These are phyloP conservation scores for Boletales sp. DNA, from an alignment of 768 basidiomycete genomes.

Conservation along the genomic window DNA sequence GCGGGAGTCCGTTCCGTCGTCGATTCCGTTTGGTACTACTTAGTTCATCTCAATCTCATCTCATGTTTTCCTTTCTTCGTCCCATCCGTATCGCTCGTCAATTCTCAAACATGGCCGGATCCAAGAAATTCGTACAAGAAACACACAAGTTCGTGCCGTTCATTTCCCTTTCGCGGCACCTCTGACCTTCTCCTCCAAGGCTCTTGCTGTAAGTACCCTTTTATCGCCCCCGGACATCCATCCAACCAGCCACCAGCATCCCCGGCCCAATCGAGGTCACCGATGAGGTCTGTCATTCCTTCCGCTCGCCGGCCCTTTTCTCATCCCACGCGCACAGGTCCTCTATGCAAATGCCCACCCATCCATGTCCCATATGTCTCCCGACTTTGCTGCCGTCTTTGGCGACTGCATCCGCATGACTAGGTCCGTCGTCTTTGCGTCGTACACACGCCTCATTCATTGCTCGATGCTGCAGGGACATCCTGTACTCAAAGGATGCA, in stretches of 20 bases:
- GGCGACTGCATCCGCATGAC: slow-evolving; percentile 88
- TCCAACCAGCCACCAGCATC: slow-evolving; percentile 37
- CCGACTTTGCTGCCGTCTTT: slow-evolving; percentile 84
- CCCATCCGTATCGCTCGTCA: neutral
- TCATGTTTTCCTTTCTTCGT: slow-evolving; percentile 1
- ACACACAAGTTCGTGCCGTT: slow-evolving; percentile 45
- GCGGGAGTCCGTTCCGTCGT: slow-evolving; percentile 9
- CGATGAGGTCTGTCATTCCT: slow-evolving; percentile 44
- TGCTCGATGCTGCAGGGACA: slow-evolving; percentile 42
- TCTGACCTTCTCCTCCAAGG: slow-evolving; percentile 32
- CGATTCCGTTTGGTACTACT: neutral
- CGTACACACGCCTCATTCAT: slow-evolving; percentile 1
- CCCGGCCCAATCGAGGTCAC: slow-evolving; percentile 64
- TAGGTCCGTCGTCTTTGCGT: slow-evolving; percentile 36
- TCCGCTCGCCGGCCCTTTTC: neutral
- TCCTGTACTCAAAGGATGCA: slow-evolving; percentile 71
- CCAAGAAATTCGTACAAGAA: slow-evolving; percentile 30
- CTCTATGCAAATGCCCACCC: slow-evolving; percentile 93
- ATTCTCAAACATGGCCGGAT: slow-evolving; percentile 13
- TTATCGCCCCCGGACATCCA: neutral
- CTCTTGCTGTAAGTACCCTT: slow-evolving; percentile 42
- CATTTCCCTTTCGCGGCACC: slow-evolving; percentile 2
- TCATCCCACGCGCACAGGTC: slow-evolving; percentile 43
- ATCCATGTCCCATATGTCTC: slow-evolving; percentile 82
- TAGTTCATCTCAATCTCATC: neutral